phyloP scores from a whole-genome alignment of 352 stramenopile species.

The Phytophthora podocarpi region DNA sequence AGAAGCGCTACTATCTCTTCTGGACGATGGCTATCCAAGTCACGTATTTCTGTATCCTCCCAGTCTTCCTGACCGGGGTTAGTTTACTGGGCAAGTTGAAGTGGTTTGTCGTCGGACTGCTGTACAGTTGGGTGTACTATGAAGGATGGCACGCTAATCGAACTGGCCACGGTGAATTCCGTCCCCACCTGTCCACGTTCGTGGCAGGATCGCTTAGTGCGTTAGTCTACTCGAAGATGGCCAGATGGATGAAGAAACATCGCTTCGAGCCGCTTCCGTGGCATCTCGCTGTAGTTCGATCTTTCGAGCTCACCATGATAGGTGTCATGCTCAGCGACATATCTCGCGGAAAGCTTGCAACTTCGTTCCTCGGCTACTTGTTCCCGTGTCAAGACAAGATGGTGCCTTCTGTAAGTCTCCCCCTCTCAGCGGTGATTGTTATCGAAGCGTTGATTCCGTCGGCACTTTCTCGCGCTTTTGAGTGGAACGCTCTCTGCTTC shows the following conservation, averaged over 20 bases:
- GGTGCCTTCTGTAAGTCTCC: background rate
- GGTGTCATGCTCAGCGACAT: background rate
- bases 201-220: constrained; percentile 44
- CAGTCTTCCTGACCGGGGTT: constrained; percentile 34
- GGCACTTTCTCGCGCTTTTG: constrained; percentile 23
- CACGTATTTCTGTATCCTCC: constrained; percentile 45
- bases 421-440: constrained; percentile 4
- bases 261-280: constrained; percentile 28
- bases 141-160: constrained; percentile 25
- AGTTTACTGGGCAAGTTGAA: constrained; percentile 22
- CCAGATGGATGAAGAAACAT: constrained; percentile 20
- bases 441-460: constrained; percentile 24
- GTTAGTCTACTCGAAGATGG: constrained; percentile 32
- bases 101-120: constrained; percentile 24
- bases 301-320: background rate
- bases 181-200: constrained; percentile 42
- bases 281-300: background rate
- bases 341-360: background rate
- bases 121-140: constrained; percentile 29
- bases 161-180: constrained; percentile 30
- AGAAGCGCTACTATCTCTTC: constrained; percentile 49
- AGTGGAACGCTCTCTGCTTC: constrained; percentile 40
- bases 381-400: background rate
- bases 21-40: constrained; percentile 27
- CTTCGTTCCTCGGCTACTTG: background rate